Conservation (phyloP, 2,329 filamentous ascomycete species). For the Tolypocladium pustulatum region DNA sequence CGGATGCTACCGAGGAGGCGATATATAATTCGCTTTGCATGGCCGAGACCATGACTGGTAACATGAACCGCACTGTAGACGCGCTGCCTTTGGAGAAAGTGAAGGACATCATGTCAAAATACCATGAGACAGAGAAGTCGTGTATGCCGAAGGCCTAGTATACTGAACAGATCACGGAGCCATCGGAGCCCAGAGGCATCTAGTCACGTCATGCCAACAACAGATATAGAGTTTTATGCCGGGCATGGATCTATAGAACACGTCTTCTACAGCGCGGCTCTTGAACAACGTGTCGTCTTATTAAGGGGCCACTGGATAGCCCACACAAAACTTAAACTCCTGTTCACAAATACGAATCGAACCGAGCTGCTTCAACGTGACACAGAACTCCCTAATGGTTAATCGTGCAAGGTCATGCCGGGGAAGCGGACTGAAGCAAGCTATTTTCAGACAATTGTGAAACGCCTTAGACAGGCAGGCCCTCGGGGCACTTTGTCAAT, state of each 20-base stretch:
- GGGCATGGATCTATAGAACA: too few relatives aligned
- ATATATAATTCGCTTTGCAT: slow-evolving; percentile 55
- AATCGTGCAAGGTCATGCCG: not conserved
- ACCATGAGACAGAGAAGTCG: not conserved
- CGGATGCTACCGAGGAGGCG: slow-evolving; percentile 54
- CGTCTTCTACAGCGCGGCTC: too few relatives aligned
- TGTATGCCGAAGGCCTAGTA: not conserved
- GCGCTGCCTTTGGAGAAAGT: slow-evolving; percentile 36
- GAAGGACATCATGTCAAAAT: slow-evolving; percentile 28
- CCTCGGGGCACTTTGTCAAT: too few relatives aligned
- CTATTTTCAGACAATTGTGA: too few relatives aligned
- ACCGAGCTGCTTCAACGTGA: not conserved
- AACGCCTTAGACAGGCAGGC: too few relatives aligned
- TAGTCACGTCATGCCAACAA: too few relatives aligned
- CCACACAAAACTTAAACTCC: not conserved
- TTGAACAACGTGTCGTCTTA: too few relatives aligned
- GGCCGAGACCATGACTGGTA: slow-evolving; percentile 48
- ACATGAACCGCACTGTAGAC: slow-evolving; percentile 36
- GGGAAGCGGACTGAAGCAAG: too few relatives aligned
- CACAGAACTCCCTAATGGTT: not conserved
- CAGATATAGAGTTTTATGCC: too few relatives aligned
- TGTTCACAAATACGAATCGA: not conserved
- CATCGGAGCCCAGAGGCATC: too few relatives aligned
- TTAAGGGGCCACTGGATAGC: too few relatives aligned
- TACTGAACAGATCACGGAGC: not conserved